Evolutionary conservation across 805 yeast genomes (phyloP), one percentile per base, ranked within the genome.

Genomic region (Sungouiella thailandica): DNA sequence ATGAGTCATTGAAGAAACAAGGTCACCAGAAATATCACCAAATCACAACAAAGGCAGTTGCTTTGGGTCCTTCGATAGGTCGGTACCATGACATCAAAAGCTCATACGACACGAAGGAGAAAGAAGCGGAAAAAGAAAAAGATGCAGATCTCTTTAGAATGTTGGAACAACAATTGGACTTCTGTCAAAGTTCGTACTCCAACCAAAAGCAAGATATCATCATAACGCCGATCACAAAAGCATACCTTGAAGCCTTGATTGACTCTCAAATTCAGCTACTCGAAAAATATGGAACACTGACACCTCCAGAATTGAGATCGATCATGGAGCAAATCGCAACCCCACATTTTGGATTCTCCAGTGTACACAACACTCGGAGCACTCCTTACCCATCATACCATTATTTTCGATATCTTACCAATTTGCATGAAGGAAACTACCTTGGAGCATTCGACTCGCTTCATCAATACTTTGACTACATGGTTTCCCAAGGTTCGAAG

Each of bases 381-480:
- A 59, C 51, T 31, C 53, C 53, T 32, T 36, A 56, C 23, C 60
- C 67, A 17, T 52, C 68, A 12, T 63, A 71, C 16, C 72, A 78
- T 46, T 80, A 80, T 45, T 65, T 83, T 29, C 68, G 66, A 29
- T 83, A 80, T 45, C 61, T 83, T 17, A 81, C 80, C 44, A 68
- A 70, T 39, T 68, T 80, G 47, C 67, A 69, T 35, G 65, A 57
- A 9, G 73, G 77, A 4, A 83, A 84, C 47, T 83, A 80, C 47
- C 82, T 72, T 43, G 74, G 71, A 1, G 72, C 80, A 0, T 69
- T 58, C 48, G 60, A 58, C 34, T 73, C 50, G 28, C 72, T 55
- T 62, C 80, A 59, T 60, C 79, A 48, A 53, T 84, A 47, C 76
- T 84, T 80, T 53, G 94, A 84, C 55, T 82, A 83, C 48, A 77